These are phyloP conservation scores for Thelonectria discophora DNA, from an alignment of 2,329 filamentous ascomycete genomes.

Conservation along the genomic window DNA sequence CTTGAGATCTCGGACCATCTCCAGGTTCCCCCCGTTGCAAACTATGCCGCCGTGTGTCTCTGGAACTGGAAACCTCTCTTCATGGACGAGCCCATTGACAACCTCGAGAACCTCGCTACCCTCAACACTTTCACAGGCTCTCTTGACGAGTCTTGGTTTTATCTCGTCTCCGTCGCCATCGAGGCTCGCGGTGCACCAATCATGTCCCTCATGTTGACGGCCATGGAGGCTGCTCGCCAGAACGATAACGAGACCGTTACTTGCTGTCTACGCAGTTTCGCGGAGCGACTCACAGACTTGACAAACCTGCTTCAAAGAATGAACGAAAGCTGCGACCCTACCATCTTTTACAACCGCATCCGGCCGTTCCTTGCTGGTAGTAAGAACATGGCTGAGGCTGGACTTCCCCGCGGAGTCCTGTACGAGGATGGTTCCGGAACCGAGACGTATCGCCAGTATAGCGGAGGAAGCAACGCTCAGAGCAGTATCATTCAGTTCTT, in stretches of 20 bases:
- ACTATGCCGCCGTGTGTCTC: slow-evolving; percentile 88
- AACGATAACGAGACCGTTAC: slow-evolving; percentile 77
- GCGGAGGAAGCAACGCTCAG: slow-evolving; percentile 95
- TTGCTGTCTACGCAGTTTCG: slow-evolving; percentile 80
- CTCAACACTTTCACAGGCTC: slow-evolving; percentile 93
- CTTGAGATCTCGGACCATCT: slow-evolving; percentile 79
- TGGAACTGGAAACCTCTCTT: slow-evolving; percentile 99
- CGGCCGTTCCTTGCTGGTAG: slow-evolving; percentile 95
- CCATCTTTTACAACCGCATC: slow-evolving; percentile 94
- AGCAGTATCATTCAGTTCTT: slow-evolving; percentile 98
- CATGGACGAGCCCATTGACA: slow-evolving; percentile 79
- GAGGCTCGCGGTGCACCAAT: slow-evolving; percentile 90
- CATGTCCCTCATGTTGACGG: slow-evolving; percentile 87
- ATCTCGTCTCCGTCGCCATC: slow-evolving; percentile 93
- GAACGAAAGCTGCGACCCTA: slow-evolving; percentile 95
- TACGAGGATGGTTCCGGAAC: slow-evolving; percentile 82
- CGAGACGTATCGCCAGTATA: slow-evolving; percentile 81
- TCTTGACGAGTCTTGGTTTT: slow-evolving; percentile 98
- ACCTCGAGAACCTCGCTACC: slow-evolving; percentile 86
- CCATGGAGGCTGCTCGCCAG: slow-evolving; percentile 80
- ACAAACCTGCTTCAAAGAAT: slow-evolving; percentile 82
- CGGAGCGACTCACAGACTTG: slow-evolving; percentile 87
- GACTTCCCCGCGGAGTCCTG: slow-evolving; percentile 84
- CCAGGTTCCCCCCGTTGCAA: slow-evolving; percentile 90
- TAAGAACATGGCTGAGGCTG: slow-evolving; percentile 97